Base-by-base conservation (phyloP, 441 rosid species). In the Gossypium gossypioides region DNA sequence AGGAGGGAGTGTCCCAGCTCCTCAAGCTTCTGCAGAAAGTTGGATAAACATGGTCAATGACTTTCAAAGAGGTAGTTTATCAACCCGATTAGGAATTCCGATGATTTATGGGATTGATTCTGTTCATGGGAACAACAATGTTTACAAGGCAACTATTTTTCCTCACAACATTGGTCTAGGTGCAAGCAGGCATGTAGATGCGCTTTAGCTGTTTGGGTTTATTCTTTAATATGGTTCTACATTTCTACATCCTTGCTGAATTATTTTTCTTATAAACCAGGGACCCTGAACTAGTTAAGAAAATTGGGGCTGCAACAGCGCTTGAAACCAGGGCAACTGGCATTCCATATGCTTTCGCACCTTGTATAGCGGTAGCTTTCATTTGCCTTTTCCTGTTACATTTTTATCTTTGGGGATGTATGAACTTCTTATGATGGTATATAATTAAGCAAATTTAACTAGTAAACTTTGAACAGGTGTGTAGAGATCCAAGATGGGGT, bases 161-260 rank as follows among this genome's bases (percentile, higher is more conserved):
- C 96, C 98, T 27, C 97, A 93, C 73, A 93, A 93, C 65, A 50
- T 93, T 67, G 96, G 91, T 9, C 91, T 94, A 1, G 98, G 97
- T 77, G 93, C 91, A 69, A 90, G 95, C 37, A 84, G 93, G 93
- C 70, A 87, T 76, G 88, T 64, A 10, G 18, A 63, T 60, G 15
- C 40, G 32, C 68, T 7, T 24, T 44, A 19, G 52, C 32, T 21
- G 32, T 64, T 40, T 4, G 15, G 9, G 3, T 4, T 63, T 63
- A 10, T 25, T 63, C 51, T 40, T 3, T 10, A 15, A 13, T 22
- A n/a, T 56, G 61, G 15, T 3, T 57, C 52, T 32, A 54, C 51
- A 27, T 58, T 24, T 57, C 52, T 32, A 54, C 51, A 27, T 58
- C 34, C 9, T 24, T 13, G 34, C 2, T n/a, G 65, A 59, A 59